Base-by-base conservation (phyloP, 2,329 filamentous ascomycete genomes). In the Colletotrichum sojae region DNA sequence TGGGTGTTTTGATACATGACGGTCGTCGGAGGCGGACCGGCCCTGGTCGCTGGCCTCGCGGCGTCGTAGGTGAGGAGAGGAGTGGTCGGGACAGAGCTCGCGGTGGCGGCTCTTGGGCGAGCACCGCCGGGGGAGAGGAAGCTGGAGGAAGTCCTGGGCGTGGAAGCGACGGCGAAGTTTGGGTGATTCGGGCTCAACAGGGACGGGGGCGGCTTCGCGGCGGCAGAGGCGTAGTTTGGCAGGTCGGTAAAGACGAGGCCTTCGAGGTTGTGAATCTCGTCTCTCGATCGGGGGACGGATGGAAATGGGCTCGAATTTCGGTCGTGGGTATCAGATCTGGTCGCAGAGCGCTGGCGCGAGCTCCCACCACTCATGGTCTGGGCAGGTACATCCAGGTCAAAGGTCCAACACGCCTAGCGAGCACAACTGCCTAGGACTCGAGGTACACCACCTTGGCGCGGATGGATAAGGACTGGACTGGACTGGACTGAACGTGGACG, bases 1-100 rank as follows among this genome's bases (percentile, higher is more conserved):
- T 88, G 86, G 55, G 83, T 79, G 72, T 83, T 83, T 75, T 84
- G 83, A 79, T 89, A 90, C 88, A 90, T 90, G 78, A 71, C 78
- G 76, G 76, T 74, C 72, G 76, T 67, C 48, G 68, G 64, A 54
- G 39, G 64, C 46, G 68, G 68, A 25, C 63, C 70, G 56, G 55
- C 69, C 65, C 70, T 57, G 48, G 69, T 71, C 54, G 64, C 70
- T 61, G 64, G 68, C 53, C 68, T 64, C 54, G 45, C 59, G 36
- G 58, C 31, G 48, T 67, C 68, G 63, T 53, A 55, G 22, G 45
- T 46, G 52, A 71, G 63, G 16, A 53, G 27, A 25, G 64, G 64
- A 46, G 69, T 65, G 49, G 68, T 55, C 46, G 70, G 57, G 13
- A 63, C 46, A 22, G 53, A 67, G 52, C 68, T 71, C 48, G 70